Conservation (phyloP, 2,329 filamentous ascomycete genomes). For the Dothideomycetes sp. region DNA sequence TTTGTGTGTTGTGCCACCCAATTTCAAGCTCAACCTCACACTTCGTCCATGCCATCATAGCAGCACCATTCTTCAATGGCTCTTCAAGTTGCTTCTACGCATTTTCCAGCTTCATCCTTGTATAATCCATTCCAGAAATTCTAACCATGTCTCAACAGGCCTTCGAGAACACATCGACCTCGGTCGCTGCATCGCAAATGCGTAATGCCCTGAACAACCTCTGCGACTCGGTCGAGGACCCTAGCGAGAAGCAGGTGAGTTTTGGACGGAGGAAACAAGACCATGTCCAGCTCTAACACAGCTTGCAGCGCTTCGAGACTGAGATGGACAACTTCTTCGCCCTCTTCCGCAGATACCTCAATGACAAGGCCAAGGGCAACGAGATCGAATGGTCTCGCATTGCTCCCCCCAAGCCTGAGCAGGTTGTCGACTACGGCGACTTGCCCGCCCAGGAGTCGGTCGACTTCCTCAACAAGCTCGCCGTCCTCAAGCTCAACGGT, state of each 20-base stretch:
- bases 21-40: slow-evolving; percentile 1
- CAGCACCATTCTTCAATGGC: not conserved
- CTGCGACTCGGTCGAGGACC: slow-evolving; percentile 78
- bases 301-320: slow-evolving; percentile 70
- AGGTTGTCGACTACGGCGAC: slow-evolving; percentile 91
- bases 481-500: slow-evolving; percentile 98
- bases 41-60: not conserved
- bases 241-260: slow-evolving; percentile 65
- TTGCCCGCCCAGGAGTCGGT: slow-evolving; percentile 84
- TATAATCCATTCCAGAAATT: not conserved
- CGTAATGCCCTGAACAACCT: slow-evolving; percentile 92
- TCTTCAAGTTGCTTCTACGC: not conserved
- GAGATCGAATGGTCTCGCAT: slow-evolving; percentile 95
- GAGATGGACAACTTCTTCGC: slow-evolving; percentile 99
- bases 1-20: no score
- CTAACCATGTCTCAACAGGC: slow-evolving; percentile 50
- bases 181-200: slow-evolving; percentile 97
- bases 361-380: slow-evolving; percentile 98
- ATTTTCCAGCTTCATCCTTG: not conserved
- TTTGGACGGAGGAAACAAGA: slow-evolving; percentile 15
- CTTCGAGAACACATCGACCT: slow-evolving; percentile 98
- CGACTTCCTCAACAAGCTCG: slow-evolving; percentile 91
- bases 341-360: slow-evolving; percentile 94
- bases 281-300: slow-evolving; percentile 6
- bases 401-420: slow-evolving; percentile 79